Percentiles rank a stretch among this genome's conserved stretches.
phyloP scores from a whole-genome alignment of 129 eudicot species.

The Sambucus nigra region DNA sequence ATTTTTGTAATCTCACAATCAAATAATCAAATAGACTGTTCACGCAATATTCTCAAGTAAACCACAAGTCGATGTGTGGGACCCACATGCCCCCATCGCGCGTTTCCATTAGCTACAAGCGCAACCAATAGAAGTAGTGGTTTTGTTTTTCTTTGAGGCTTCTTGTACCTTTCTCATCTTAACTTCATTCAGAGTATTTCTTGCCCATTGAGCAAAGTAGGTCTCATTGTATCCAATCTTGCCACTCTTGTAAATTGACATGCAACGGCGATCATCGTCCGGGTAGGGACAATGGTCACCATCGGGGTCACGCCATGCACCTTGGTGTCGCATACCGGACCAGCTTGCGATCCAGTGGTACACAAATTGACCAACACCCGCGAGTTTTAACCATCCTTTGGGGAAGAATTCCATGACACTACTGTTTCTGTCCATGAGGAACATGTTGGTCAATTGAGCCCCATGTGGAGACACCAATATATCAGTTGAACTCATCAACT shows the following conservation, averaged over 20 bases:
- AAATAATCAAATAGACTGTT: too few species aligned
- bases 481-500: slow-evolving; percentile 67
- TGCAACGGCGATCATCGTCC: slow-evolving; percentile 60
- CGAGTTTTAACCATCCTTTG: slow-evolving; percentile 81
- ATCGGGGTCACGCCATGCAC: slow-evolving; percentile 69
- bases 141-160: slow-evolving; percentile 8
- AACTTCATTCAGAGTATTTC: slow-evolving; percentile 47
- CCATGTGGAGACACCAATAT: slow-evolving; percentile 79
- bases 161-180: slow-evolving; percentile 25
- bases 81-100: too few species aligned
- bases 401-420: slow-evolving; percentile 84
- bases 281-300: slow-evolving; percentile 52
- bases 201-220: slow-evolving; percentile 54
- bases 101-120: slow-evolving; percentile 19
- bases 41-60: too few species aligned
- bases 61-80: too few species aligned
- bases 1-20: too few species aligned
- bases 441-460: slow-evolving; percentile 81
- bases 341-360: slow-evolving; percentile 66
- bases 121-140: slow-evolving; percentile 18
- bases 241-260: slow-evolving; percentile 56
- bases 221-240: slow-evolving; percentile 57
- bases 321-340: slow-evolving; percentile 79
- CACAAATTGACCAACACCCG: slow-evolving; percentile 77
- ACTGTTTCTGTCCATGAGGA: slow-evolving; percentile 77